These are phyloP conservation scores for Casuarina cunninghamiana DNA, from an alignment of 306 rosid genomes.

Conservation along the genomic window DNA sequence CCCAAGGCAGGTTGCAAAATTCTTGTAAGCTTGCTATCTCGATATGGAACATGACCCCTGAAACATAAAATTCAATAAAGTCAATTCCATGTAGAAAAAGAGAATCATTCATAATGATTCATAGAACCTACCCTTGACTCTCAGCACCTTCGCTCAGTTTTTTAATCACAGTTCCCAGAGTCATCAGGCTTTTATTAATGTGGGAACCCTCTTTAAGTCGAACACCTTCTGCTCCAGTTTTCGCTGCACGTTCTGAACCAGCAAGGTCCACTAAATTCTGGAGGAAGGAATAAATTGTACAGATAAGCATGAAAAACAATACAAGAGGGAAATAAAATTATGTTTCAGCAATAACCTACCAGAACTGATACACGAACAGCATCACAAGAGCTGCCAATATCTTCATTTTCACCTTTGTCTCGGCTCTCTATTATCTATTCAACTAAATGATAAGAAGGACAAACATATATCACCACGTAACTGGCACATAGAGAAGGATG, in stretches of 20 bases:
- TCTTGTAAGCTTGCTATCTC: slow-evolving; percentile 97
- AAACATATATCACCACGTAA: slow-evolving; percentile 17
- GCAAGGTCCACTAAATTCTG: slow-evolving; percentile 99
- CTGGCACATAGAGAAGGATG: slow-evolving; percentile 12
- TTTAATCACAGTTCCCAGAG: slow-evolving; percentile 97
- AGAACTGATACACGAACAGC: slow-evolving; percentile 95
- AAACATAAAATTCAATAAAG: slow-evolving; percentile 25
- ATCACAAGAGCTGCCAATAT: slow-evolving; percentile 58
- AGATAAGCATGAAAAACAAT: slow-evolving; percentile 10
- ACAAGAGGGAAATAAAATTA: background rate
- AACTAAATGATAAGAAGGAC: slow-evolving; percentile 14
- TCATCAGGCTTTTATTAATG: slow-evolving; percentile 94
- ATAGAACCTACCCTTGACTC: slow-evolving; percentile 84
- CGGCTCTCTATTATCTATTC: slow-evolving; percentile 89
- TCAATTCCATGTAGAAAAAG: slow-evolving; percentile 24
- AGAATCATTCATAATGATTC: slow-evolving; percentile 13
- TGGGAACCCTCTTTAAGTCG: slow-evolving; percentile 97
- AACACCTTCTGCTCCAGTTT: slow-evolving; percentile 97
- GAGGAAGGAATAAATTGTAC: slow-evolving; percentile 24
- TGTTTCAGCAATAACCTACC: slow-evolving; percentile 47
- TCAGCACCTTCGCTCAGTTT: slow-evolving; percentile 97
- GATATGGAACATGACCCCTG: slow-evolving; percentile 97
- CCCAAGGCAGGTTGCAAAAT: slow-evolving; percentile 95
- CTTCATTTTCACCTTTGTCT: slow-evolving; percentile 71
- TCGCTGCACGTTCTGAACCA: slow-evolving; percentile 99